Conservation (phyloP, 306 rosid genomes). For the Arachis hypogaea region DNA sequence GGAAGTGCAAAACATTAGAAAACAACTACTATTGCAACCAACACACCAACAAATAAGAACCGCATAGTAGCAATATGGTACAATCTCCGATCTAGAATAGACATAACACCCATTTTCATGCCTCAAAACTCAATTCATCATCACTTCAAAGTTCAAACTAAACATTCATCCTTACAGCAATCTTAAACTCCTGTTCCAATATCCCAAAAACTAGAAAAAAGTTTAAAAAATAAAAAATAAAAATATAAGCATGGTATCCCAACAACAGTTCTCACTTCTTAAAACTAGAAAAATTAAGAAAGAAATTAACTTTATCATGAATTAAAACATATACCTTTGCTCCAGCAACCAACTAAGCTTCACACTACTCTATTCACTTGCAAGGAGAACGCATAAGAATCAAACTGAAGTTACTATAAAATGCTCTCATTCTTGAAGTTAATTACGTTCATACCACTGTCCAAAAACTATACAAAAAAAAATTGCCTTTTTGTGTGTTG, state of each 20-base stretch:
- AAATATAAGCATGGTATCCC: neutral
- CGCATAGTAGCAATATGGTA: conserved; percentile 10
- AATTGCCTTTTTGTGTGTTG: neutral
- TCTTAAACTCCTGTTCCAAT: neutral
- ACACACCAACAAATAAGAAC: conserved; percentile 30
- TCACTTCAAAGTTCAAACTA: conserved; percentile 12
- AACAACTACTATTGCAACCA: conserved; percentile 30
- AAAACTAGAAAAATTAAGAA: neutral
- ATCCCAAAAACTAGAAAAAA: neutral
- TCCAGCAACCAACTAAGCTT: neutral
- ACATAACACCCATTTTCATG: conserved; percentile 36
- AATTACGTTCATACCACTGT: conserved; percentile 27
- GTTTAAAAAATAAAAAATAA: neutral
- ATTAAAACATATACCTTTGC: conserved; percentile 10
- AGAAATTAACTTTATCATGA: neutral
- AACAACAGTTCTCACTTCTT: neutral
- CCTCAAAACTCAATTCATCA: conserved; percentile 4
- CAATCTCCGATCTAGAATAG: neutral
- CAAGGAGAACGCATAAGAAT: neutral
- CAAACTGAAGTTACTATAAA: neutral
- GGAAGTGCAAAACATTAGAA: conserved; percentile 35
- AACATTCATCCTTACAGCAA: neutral
- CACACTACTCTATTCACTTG: conserved; percentile 1
- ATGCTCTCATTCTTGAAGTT: neutral
- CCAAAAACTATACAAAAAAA: neutral